Percentiles rank a stretch among this genome's conserved stretches.
Conservation (phyloP, 305 asterid species). For the Solanum hybrid region DNA sequence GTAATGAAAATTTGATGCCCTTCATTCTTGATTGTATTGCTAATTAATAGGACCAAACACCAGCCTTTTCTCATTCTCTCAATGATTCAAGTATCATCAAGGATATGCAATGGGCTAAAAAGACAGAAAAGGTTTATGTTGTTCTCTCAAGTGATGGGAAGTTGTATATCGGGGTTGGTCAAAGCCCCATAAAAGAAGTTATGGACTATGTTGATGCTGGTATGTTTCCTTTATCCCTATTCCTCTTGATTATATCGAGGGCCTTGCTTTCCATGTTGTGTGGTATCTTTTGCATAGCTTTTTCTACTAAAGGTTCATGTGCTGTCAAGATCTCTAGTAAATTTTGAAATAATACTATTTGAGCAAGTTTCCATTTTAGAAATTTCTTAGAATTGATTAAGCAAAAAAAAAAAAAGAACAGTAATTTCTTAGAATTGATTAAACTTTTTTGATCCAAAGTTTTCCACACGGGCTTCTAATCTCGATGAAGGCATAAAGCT, state of each 20-base stretch:
- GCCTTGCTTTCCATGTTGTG: not conserved
- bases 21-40: not conserved
- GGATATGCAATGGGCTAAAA: slow-evolving; percentile 65
- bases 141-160: slow-evolving; percentile 56
- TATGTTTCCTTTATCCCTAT: slow-evolving; percentile 14
- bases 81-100: slow-evolving; percentile 48
- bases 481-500: too few species aligned
- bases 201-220: slow-evolving; percentile 54
- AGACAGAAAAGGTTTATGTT: slow-evolving; percentile 44
- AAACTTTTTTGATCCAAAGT: not conserved
- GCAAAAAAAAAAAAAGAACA: not conserved
- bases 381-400: not conserved
- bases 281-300: not conserved
- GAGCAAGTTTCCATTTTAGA: not conserved
- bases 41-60: slow-evolving; percentile 45
- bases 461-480: not conserved
- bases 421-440: not conserved
- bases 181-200: slow-evolving; percentile 32
- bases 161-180: slow-evolving; percentile 65
- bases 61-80: slow-evolving; percentile 63
- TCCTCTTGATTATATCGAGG: not conserved
- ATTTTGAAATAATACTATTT: not conserved
- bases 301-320: not conserved
- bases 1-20: not conserved
- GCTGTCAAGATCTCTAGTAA: not conserved